Evolutionary conservation across 164 flowering plant species (phyloP).

Genomic region (Liriodendron chinense): DNA sequence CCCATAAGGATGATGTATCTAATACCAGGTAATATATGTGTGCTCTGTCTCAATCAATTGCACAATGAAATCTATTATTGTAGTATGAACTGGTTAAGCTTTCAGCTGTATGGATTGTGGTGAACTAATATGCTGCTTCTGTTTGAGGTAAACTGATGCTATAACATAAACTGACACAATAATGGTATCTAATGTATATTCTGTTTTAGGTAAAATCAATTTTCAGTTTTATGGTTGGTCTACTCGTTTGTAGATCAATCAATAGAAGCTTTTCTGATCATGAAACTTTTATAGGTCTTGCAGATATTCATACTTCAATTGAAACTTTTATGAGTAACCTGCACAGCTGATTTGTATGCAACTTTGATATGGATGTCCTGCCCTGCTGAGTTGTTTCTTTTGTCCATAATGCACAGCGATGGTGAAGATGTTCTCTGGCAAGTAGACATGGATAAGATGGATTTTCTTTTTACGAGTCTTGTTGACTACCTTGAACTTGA

Average conservation of each 20-base stretch:
- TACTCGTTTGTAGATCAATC: not conserved
- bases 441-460: constrained; percentile 86
- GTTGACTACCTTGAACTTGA: constrained; percentile 80
- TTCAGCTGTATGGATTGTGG: not conserved
- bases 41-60: not conserved
- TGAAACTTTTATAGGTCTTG: not conserved
- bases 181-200: not conserved
- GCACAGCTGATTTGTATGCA: not conserved
- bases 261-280: not conserved
- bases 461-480: constrained; percentile 65
- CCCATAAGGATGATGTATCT: constrained; percentile 70
- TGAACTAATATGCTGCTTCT: not conserved
- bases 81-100: not conserved
- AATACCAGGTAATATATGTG: constrained; percentile 41
- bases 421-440: constrained; percentile 61
- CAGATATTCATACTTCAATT: not conserved
- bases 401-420: constrained; percentile 38
- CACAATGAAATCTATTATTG: not conserved
- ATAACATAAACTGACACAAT: not conserved
- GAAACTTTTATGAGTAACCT: constrained; percentile 13
- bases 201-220: not conserved
- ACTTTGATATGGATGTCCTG: no score
- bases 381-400: not conserved
- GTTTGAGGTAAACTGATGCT: not conserved
- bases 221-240: not conserved